Evolutionary conservation across 169 alveolate species (phyloP).

Genomic region (Plasmodium fragile): DNA sequence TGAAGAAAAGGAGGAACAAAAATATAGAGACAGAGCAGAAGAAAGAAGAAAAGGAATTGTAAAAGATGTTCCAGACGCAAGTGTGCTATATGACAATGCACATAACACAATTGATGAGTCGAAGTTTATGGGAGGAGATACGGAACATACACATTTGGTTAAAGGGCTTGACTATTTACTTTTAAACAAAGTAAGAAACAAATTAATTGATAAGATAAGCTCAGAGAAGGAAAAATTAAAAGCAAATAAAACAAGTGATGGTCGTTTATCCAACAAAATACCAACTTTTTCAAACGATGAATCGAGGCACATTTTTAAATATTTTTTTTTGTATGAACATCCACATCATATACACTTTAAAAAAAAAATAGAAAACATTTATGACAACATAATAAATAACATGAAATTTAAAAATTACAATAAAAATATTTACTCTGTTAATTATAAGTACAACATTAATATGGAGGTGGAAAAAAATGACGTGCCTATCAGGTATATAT

Average conservation of each 20-base stretch:
- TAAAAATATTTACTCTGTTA: conserved; percentile 43
- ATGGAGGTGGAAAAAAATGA: conserved; percentile 80
- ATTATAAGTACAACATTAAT: conserved; percentile 74
- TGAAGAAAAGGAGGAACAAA: conserved; percentile 60
- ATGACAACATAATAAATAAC: conserved; percentile 68
- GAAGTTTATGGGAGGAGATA: conserved; percentile 85
- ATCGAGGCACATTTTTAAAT: conserved; percentile 78
- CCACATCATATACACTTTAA: conserved; percentile 80
- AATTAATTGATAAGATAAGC: conserved; percentile 61
- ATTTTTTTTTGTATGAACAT: conserved; percentile 81
- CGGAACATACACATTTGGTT: conserved; percentile 84
- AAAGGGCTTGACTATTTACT: conserved; percentile 85
- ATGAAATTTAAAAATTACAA: conserved; percentile 71
- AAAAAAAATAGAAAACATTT: conserved; percentile 74
- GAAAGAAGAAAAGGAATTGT: conserved; percentile 75
- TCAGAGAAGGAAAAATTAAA: conserved; percentile 47
- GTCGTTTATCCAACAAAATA: not conserved
- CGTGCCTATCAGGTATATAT: conserved; percentile 77
- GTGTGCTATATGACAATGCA: conserved; percentile 62
- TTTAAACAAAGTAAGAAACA: conserved; percentile 82
- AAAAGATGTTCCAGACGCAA: conserved; percentile 63
- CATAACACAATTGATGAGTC: conserved; percentile 76
- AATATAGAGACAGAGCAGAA: conserved; percentile 74
- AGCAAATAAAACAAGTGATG: conserved; percentile 28
- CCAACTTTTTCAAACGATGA: conserved; percentile 66